Evolutionary conservation across 1,139 yeast species (phyloP).

Genomic region (Scheffersomyces cryptocercus): DNA sequence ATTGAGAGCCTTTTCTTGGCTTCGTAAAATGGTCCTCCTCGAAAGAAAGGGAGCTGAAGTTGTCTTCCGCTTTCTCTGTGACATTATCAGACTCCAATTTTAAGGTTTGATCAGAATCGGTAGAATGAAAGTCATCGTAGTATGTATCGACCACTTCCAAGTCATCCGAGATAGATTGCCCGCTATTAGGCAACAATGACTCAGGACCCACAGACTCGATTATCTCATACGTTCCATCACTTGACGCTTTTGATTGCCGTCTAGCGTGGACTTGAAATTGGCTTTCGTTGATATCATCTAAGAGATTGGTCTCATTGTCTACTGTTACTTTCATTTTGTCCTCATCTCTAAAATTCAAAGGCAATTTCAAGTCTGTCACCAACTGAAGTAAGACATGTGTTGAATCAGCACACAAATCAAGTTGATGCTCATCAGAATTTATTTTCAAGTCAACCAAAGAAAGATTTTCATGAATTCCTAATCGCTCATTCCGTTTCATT

Average conservation of each 20-base stretch:
- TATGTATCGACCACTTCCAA: conserved; percentile 24
- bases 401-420: conserved; percentile 85
- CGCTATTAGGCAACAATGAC: background rate
- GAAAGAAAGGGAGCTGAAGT: conserved; percentile 13
- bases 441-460: conserved; percentile 46
- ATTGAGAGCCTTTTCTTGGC: conserved; percentile 1
- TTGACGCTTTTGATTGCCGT: background rate
- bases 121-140: conserved; percentile 11
- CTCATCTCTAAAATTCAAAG: conserved; percentile 56
- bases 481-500: conserved; percentile 17
- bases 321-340: conserved; percentile 51
- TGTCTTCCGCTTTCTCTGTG: conserved; percentile 2
- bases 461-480: conserved; percentile 21
- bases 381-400: conserved; percentile 68
- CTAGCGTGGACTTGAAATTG: conserved; percentile 18
- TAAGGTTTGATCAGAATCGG: conserved; percentile 3
- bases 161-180: background rate
- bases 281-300: conserved; percentile 48
- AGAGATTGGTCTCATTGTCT: conserved; percentile 41
- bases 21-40: conserved; percentile 51
- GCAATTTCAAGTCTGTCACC: conserved; percentile 70
- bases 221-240: conserved; percentile 2
- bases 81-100: background rate
- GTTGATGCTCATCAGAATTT: conserved; percentile 47
- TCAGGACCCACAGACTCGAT: background rate